Base-by-base conservation (phyloP, 2,329 filamentous ascomycete genomes). In the Dothideomycetidae sp. region DNA sequence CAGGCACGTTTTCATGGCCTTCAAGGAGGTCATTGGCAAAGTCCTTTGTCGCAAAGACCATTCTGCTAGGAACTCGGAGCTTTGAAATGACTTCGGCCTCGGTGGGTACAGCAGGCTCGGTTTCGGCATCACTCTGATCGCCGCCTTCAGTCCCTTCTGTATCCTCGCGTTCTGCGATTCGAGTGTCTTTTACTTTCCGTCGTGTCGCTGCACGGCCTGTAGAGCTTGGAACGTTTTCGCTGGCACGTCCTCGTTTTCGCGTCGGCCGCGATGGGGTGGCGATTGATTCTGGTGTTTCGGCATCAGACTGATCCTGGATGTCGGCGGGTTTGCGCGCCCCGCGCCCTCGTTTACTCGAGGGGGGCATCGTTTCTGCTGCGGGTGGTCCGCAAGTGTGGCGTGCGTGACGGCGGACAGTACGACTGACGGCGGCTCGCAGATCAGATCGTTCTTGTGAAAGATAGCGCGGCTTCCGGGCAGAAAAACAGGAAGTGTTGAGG, bases 21-120 rank as follows among this genome's bases (percentile, higher is more conserved):
- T 61, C 59, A 33, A 67, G 60, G 31, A 67, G 52, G 39, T 66
- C 61, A 41, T 70, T 65, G 2, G 67, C 66, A 46, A 74, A 78
- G 32, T 70, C 60, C 29, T 75, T 51, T 2, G 64, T 55, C n/a
- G 68, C 64, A 43, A 75, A 70, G 2, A 78, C 63, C 2, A 69
- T 54, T 46, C 64, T 63, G 33, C 56, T 52, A 12, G 64, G 60
- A 14, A 60, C 53, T 43, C 57, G 58, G 38, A 68, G 54, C 31
- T 58, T 55, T 37, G 57, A 50, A 26, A 61, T 57, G 33, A 59
- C 56, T 35, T 59, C 63, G 45, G 62, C 55, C 48, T 66, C 63
- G 45, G 56, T 52, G 9, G 56, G 55, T 10, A 50, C 45, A 15
- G 53, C 50, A 19, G 52, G 49, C 41, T 57, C 55, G 16, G 53